Conservation (phyloP, 2,329 filamentous ascomycete species). For the Neocucurbitaria cava region DNA sequence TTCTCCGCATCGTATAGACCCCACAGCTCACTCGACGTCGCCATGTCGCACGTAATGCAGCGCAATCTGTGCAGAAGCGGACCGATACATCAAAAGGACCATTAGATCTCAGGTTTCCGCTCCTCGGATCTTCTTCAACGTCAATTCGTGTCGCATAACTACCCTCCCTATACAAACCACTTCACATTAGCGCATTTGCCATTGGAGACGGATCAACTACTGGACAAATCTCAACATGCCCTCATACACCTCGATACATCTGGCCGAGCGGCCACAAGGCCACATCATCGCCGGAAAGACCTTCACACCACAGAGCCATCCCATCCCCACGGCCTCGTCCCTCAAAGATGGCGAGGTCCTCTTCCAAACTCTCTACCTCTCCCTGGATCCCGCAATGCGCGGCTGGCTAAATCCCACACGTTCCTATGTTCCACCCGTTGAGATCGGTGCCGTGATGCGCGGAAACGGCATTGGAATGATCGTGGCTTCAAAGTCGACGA, state of each 20-base stretch:
- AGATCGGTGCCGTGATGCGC: slow-evolving; percentile 73
- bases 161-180: background rate
- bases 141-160: background rate
- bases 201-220: background rate
- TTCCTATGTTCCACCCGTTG: slow-evolving; percentile 73
- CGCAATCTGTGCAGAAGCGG: slow-evolving; percentile 22
- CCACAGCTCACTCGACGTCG: slow-evolving; percentile 15
- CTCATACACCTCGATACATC: slow-evolving; percentile 59
- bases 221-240: slow-evolving; percentile 33
- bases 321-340: slow-evolving; percentile 55
- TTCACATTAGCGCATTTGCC: background rate
- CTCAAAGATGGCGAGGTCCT: slow-evolving; percentile 71
- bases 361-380: slow-evolving; percentile 66
- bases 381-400: slow-evolving; percentile 78
- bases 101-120: background rate
- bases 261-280: slow-evolving; percentile 68
- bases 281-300: slow-evolving; percentile 71
- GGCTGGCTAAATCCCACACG: slow-evolving; percentile 68
- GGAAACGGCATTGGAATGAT: slow-evolving; percentile 67
- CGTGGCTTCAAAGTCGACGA: slow-evolving; percentile 64
- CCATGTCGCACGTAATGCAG: slow-evolving; percentile 11
- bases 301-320: slow-evolving; percentile 62
- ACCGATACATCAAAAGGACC: slow-evolving; percentile 3
- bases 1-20: slow-evolving; percentile 26
- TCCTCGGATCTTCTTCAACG: background rate